Evolutionary conservation across 495 filamentous ascomycete species (phyloP).

Genomic region (Saxophila tyrrhenica): DNA sequence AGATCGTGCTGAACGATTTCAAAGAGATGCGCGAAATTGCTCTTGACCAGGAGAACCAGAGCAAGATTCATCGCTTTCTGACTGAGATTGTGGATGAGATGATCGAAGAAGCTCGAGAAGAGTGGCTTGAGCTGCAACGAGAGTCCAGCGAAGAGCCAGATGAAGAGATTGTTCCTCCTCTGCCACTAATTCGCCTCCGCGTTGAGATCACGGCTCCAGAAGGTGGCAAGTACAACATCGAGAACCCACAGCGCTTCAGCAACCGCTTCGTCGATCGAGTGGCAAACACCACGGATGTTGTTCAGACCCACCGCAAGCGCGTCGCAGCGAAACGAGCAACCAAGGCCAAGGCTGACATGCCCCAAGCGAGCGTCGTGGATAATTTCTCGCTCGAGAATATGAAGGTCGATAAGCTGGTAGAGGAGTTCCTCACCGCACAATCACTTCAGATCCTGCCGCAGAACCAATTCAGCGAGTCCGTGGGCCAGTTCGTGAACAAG

Average conservation of each 20-base stretch:
- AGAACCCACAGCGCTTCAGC: constrained; percentile 94
- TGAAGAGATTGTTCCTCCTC: constrained; percentile 50
- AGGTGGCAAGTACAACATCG: constrained; percentile 74
- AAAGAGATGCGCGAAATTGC: constrained; percentile 64
- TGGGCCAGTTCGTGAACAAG: constrained; percentile 87
- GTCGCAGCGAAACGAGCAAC: constrained; percentile 34
- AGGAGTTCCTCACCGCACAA: constrained; percentile 72
- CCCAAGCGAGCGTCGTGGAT: constrained; percentile 48
- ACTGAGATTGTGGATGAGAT: constrained; percentile 68
- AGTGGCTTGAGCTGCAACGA: constrained; percentile 67
- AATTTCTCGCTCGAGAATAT: constrained; percentile 57
- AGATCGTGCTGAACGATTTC: constrained; percentile 68
- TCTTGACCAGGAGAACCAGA: constrained; percentile 55
- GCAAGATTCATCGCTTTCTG: constrained; percentile 65
- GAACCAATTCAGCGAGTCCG: constrained; percentile 84
- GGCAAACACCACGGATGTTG: constrained; percentile 86
- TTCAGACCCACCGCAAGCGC: constrained; percentile 88
- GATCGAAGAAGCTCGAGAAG: constrained; percentile 69
- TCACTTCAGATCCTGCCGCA: constrained; percentile 82
- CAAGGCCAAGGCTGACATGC: constrained; percentile 37
- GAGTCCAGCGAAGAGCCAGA: constrained; percentile 39
- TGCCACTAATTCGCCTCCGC: constrained; percentile 76
- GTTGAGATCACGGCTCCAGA: constrained; percentile 87
- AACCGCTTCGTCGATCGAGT: constrained; percentile 84
- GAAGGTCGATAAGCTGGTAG: constrained; percentile 76